phyloP scores from a whole-genome alignment of 208 protist species.

The Trichomonas gallinae region DNA sequence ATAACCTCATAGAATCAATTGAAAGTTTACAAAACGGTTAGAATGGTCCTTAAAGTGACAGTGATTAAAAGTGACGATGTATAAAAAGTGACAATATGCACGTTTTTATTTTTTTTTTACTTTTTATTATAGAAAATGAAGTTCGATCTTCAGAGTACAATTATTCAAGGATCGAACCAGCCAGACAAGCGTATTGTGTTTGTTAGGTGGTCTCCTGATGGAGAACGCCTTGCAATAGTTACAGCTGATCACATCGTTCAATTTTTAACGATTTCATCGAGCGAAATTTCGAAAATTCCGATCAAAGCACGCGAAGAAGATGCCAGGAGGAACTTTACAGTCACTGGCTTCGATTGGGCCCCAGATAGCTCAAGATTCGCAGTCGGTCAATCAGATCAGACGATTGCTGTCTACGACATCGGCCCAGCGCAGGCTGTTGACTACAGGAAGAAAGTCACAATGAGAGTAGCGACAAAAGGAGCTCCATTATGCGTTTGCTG shows the following conservation, averaged over 20 bases:
- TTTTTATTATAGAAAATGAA: background rate
- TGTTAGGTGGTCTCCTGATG: background rate
- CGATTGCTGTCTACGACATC: background rate
- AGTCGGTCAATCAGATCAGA: background rate
- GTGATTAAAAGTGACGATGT: no score
- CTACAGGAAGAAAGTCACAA: background rate
- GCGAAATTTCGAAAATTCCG: background rate
- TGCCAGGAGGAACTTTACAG: background rate
- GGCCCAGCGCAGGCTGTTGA: background rate
- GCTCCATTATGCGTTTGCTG: background rate
- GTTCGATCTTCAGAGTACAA: background rate
- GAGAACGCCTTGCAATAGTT: background rate
- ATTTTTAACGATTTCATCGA: background rate
- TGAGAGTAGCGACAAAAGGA: background rate
- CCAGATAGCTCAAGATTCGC: background rate
- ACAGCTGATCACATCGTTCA: background rate
- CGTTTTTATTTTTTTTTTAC: background rate
- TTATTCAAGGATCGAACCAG: background rate
- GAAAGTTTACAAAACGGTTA: no score
- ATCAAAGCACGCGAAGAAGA: slow-evolving; percentile 8
- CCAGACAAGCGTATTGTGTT: background rate
- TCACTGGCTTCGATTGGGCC: background rate
- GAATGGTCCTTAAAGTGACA: no score
- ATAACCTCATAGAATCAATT: no score
- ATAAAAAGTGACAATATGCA: background rate